Conservation (phyloP, 768 basidiomycete species). For the Naganishia vaughanmartiniae region DNA sequence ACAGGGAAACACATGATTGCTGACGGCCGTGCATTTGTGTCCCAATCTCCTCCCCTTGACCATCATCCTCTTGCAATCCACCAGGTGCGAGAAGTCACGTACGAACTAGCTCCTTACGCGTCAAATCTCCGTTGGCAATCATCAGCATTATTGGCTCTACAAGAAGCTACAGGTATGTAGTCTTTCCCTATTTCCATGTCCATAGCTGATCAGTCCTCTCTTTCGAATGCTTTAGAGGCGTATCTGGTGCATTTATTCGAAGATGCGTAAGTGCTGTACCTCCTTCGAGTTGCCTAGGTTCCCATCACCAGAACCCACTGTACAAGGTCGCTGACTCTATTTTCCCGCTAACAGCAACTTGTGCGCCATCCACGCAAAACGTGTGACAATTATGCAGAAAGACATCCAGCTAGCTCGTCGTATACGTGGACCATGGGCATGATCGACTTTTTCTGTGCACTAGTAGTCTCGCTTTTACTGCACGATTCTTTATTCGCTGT, state of each 20-base stretch:
- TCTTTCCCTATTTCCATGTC: not conserved
- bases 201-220: not conserved
- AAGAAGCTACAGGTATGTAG: constrained; percentile 81
- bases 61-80: not conserved
- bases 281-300: not conserved
- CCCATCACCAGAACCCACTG: too few relatives aligned
- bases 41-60: not conserved
- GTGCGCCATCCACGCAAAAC: constrained; percentile 95
- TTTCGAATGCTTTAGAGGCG: constrained; percentile 34
- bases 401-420: constrained; percentile 95
- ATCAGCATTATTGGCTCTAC: constrained; percentile 85
- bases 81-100: constrained; percentile 91
- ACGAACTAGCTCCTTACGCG: constrained; percentile 75
- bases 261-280: constrained; percentile 71
- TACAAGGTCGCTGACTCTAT: not conserved
- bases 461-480: not conserved
- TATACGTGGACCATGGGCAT: constrained; percentile 81
- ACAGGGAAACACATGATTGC: not conserved
- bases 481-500: not conserved
- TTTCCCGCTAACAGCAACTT: constrained; percentile 64
- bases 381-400: constrained; percentile 95
- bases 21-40: not conserved
- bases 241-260: constrained; percentile 90
- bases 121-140: constrained; percentile 86
- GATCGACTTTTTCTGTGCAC: constrained; percentile 1